Evolutionary conservation across 1,284 basidiomycete genomes (phyloP), one percentile per base, ranked within the genome.

Genomic region (Limonomyces culmigenus): DNA sequence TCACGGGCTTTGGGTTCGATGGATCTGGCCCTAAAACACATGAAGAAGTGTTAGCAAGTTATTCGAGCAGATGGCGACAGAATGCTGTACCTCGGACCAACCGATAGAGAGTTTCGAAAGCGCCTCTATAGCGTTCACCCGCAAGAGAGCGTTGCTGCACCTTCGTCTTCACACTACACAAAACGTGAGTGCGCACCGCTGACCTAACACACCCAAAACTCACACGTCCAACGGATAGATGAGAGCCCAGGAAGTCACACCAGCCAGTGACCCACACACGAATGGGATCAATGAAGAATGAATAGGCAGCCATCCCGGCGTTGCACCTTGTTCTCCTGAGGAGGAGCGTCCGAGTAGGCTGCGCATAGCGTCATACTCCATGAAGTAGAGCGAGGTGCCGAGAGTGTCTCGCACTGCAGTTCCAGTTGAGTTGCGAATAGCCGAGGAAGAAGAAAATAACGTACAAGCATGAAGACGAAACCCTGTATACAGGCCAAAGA

Each of bases 61-160:
- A n/a, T n/a, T n/a, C n/a, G n/a, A n/a, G n/a, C n/a, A n/a, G n/a
- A n/a, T n/a, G n/a, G n/a, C n/a, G n/a, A n/a, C n/a, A n/a, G n/a
- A n/a, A n/a, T n/a, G n/a, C n/a, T n/a, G n/a, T n/a, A 79, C 80
- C 80, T 57, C 79, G 65, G 39, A 89, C 64, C 32, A 93, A 65
- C 19, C 84, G 72, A 43, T 60, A 60, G 37, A 91, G 64, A 4
- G 89, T 88, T 54, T 81, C 75, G 50, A 61, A 65, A 13, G 77
- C 63, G 29, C 74, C 67, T 40, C 76, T 70, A 43, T 74, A 68
- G 32, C 62, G 65, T 43, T 78, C 70, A 32, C 80, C 80, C 3
- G 86, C 79, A 23, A 95, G 62, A 11, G 85, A 76, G 37, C 89
- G 75, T 49, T 91, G 80, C 51, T 95, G 88, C 23, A 92, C 68